Evolutionary conservation across 2,329 filamentous ascomycete genomes (phyloP).

Genomic region (Furcasterigmium furcatum): DNA sequence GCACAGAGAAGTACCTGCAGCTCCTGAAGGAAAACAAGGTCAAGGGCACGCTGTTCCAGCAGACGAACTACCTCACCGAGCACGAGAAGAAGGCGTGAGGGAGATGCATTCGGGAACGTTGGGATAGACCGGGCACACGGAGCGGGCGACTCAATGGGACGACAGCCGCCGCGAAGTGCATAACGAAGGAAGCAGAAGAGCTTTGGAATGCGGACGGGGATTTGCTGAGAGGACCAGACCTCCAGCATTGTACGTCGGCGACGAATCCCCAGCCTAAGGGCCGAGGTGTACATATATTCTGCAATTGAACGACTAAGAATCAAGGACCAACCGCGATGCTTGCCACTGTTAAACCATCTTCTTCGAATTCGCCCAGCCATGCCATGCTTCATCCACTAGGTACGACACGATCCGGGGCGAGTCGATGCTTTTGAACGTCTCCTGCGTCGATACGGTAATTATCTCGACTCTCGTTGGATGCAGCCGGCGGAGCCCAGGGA

Average conservation of each 20-base stretch:
- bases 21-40: slow-evolving; percentile 74
- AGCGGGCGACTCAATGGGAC: neutral
- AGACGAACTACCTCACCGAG: slow-evolving; percentile 70
- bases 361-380: no score
- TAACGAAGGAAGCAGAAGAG: neutral
- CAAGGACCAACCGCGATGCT: no score
- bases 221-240: neutral
- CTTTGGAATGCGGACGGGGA: neutral
- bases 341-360: no score
- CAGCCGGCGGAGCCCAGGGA: slow-evolving; percentile 2
- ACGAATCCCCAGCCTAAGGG: neutral
- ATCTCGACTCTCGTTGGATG: neutral
- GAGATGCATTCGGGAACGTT: neutral
- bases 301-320: neutral
- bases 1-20: slow-evolving; percentile 72
- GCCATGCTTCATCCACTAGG: no score
- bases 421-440: no score
- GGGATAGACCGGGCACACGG: neutral
- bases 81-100: slow-evolving; percentile 28
- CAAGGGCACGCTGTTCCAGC: slow-evolving; percentile 75
- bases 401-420: no score
- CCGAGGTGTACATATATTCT: neutral
- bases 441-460: no score
- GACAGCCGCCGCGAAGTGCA: neutral
- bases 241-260: neutral